Evolutionary conservation across 1,284 basidiomycete species (phyloP), one percentile per base, ranked within the genome.

Genomic region (Inonotus hispidus): DNA sequence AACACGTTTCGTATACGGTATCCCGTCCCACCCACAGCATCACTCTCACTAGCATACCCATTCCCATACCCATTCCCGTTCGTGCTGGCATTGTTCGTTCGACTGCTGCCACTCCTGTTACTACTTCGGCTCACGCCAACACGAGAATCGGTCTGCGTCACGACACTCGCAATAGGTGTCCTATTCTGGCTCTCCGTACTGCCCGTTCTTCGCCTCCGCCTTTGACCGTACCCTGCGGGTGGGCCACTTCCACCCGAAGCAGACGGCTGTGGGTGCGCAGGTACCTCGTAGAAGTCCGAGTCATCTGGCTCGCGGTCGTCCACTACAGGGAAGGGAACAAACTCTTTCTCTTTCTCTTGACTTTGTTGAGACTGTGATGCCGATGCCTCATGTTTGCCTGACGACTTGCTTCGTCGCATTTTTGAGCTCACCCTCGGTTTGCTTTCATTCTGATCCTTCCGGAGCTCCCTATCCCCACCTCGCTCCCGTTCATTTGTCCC

Each of bases 1-100:
- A 85, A 81, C 45, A 83, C 80, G 14, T 80, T 85, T 68, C 88
- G 84, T 83, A 90, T 79, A 66, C 75, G 73, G 61, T 72, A 75
- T 37, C 75, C 68, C 49, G 75, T 56, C 65, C 69, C 61, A 41
- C 41, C 41, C n/a, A 21, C 41, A 21, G 41, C 5, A 7, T 21
- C 41, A 21, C 19, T 43, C 41, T 43, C 41, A 21, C 41, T 43
- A 21, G 41, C 19, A 8, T 43, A 43, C 16, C 41, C 41, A 61
- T 62, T 53, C 63, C 59, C 29, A 60, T 53, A 60, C 53, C 58
- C 29, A 53, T 39, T 49, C 21, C 61, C 39, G 41, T 21, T 35
- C 27, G 49, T 35, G 41, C 23, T 62, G 25, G 32, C 43, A 23
- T 52, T 66, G 57, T 43, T 43, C 19, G 41, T 43, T 16, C 16